Percentiles rank a stretch among this genome's conserved stretches.
Evolutionary conservation across 2,329 filamentous ascomycete genomes (phyloP).

Genomic region (Catunica adiposa): DNA sequence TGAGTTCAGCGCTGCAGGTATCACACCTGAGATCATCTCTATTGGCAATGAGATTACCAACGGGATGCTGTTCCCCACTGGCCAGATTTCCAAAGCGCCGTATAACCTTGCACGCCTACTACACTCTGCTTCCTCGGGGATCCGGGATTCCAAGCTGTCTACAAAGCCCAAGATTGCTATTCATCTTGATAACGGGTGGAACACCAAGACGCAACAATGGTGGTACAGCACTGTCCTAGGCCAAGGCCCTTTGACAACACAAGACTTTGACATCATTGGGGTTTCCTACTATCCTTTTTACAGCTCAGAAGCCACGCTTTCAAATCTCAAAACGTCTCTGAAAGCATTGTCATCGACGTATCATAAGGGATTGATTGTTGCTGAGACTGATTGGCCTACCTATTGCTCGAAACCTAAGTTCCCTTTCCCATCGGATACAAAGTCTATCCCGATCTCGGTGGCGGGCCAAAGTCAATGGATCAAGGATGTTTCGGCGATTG

Average conservation of each 20-base stretch:
- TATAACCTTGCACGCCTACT: constrained; percentile 47
- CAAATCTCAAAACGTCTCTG: constrained; percentile 37
- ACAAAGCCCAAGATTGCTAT: constrained; percentile 53
- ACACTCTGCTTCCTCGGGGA: constrained; percentile 44
- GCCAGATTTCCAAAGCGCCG: constrained; percentile 32
- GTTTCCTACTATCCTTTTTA: constrained; percentile 64
- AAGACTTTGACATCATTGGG: constrained; percentile 55
- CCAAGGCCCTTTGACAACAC: constrained; percentile 29
- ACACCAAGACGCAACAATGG: constrained; percentile 47
- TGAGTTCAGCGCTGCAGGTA: constrained; percentile 36
- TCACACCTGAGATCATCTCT: constrained; percentile 45
- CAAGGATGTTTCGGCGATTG: constrained; percentile 38
- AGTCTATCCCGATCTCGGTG: constrained; percentile 42
- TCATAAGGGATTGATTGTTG: constrained; percentile 50
- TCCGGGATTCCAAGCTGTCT: constrained; percentile 43
- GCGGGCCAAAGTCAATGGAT: constrained; percentile 48
- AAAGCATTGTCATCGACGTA: constrained; percentile 43
- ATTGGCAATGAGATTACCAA: constrained; percentile 59
- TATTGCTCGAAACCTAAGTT: constrained; percentile 42
- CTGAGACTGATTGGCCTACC: constrained; percentile 55
- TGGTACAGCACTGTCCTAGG: constrained; percentile 45
- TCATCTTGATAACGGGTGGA: constrained; percentile 62
- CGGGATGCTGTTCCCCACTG: constrained; percentile 51
- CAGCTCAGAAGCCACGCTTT: constrained; percentile 39
- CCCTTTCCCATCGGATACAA: constrained; percentile 43